Evolutionary conservation across 169 alveolate genomes (phyloP), one percentile per base, ranked within the genome.

Genomic region (Babesia bigemina): DNA sequence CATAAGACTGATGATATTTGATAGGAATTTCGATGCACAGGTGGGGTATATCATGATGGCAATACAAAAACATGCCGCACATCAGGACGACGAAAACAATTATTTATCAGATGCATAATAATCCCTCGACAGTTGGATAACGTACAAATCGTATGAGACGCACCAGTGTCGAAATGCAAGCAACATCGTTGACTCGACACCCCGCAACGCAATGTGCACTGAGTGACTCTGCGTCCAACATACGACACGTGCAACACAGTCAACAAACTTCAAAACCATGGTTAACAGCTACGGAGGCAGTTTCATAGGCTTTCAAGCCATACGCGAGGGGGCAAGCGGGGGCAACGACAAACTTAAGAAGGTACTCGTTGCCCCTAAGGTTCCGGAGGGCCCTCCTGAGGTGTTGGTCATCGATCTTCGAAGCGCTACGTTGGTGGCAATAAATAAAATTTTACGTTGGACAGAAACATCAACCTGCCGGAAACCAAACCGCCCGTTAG

Each of bases 271-370:
- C 17, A 14, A 21, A 6, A 73, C 12, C 42, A 75, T 74, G 86
- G 49, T 83, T 9, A 83, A 83, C 63, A 29, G 60, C 42, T 83
- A 83, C 76, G 90, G 90, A 36, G 90, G 90, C 47, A 75, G 76
- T 26, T 83, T 83, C 45, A 59, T 83, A 29, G 90, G 90, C 48
- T 66, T 83, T 22, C 65, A 65, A 67, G 83, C 90, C 55, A 75
- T 83, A n/a, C 58, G 65, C n/a, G 79, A 73, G 49, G 55, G 50
- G 42, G 55, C 60, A 13, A 10, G 26, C 39, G 60, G 39, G 11
- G 42, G 17, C 0, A 29, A 24, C 6, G 16, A 0, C 65, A 10
- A 42, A 45, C 24, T 8, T 4, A 52, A 52, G 33, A 24, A 52
- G 59, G 33, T 7, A 4, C 1, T 10, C 39, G 59, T 11, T 44